A percentile compares a stretch with the other conserved stretches of the same genome.
Evolutionary conservation across 1,284 basidiomycete species (phyloP).

Genomic region (Ganoderma multipileum): DNA sequence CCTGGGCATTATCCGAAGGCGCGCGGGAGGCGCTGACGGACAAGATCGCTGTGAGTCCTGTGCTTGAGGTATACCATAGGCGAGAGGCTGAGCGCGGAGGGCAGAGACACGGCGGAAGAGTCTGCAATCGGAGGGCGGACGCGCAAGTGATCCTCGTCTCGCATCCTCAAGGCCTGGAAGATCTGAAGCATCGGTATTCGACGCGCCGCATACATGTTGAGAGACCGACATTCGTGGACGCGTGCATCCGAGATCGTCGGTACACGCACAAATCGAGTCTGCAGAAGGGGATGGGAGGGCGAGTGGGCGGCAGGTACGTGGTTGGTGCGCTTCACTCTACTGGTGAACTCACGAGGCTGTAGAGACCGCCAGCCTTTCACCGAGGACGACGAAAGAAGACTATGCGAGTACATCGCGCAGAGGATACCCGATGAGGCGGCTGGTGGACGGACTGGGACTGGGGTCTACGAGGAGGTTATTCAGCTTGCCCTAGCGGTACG

Average conservation of each 20-base stretch:
- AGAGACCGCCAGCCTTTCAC: constrained; percentile 65
- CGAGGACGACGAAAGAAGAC: constrained; percentile 67
- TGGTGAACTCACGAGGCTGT: neutral
- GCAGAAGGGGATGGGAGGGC: constrained; percentile 26
- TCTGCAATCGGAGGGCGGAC: constrained; percentile 13
- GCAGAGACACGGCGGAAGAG: constrained; percentile 30
- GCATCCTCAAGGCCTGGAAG: constrained; percentile 12
- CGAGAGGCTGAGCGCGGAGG: neutral
- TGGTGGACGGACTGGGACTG: constrained; percentile 75
- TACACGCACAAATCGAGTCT: constrained; percentile 23
- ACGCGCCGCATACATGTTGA: constrained; percentile 27
- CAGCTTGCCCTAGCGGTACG: constrained; percentile 16
- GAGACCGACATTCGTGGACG: constrained; percentile 25
- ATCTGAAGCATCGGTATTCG: constrained; percentile 21
- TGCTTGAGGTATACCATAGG: neutral
- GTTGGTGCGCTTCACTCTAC: neutral
- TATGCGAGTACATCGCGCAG: constrained; percentile 72
- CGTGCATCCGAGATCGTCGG: constrained; percentile 28
- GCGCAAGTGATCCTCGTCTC: constrained; percentile 33
- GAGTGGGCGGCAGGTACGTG: constrained; percentile 14
- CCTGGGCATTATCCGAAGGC: neutral
- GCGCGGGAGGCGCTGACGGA: neutral
- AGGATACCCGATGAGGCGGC: constrained; percentile 74
- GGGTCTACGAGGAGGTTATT: constrained; percentile 63
- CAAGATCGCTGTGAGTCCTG: constrained; percentile 17